phyloP scores from a whole-genome alignment of 2,329 filamentous ascomycete genomes.

The Sphaerulina populicola region DNA sequence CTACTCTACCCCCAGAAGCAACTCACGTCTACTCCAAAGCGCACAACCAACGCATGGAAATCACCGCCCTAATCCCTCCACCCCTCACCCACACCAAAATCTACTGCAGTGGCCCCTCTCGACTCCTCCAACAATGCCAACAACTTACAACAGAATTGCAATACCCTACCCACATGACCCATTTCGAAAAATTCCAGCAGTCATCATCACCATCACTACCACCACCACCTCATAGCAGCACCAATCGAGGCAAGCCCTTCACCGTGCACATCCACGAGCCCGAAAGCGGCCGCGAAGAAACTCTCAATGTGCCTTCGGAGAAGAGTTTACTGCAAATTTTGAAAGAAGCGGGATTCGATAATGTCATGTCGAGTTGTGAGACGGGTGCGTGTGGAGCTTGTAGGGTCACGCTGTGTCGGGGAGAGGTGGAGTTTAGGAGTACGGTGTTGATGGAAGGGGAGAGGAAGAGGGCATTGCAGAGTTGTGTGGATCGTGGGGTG shows the following conservation, averaged over 20 bases:
- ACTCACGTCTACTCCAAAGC: conserved; percentile 48
- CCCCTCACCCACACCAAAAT: conserved; percentile 40
- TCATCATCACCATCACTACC: not conserved
- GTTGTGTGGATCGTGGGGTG: conserved; percentile 33
- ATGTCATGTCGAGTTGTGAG: conserved; percentile 38
- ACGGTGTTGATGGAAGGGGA: conserved; percentile 33
- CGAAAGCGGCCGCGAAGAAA: conserved; percentile 26
- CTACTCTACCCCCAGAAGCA: conserved; percentile 22
- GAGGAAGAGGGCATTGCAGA: conserved; percentile 34
- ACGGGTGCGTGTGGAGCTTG: conserved; percentile 41
- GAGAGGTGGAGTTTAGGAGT: conserved; percentile 36
- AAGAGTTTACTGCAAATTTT: conserved; percentile 39
- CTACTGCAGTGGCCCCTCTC: conserved; percentile 53
- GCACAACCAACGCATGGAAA: conserved; percentile 46
- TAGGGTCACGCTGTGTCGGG: conserved; percentile 34
- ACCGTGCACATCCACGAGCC: conserved; percentile 47
- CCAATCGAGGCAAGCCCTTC: conserved; percentile 51
- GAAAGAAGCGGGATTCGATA: conserved; percentile 37
- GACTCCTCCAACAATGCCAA: conserved; percentile 48
- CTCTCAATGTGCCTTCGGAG: conserved; percentile 39
- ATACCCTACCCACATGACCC: conserved; percentile 46
- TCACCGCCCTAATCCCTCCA: conserved; percentile 40
- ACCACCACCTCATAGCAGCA: too few species aligned
- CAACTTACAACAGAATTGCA: conserved; percentile 37
- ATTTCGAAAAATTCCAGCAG: conserved; percentile 53